Evolutionary conservation across 176 grass and related monocot genomes (phyloP).

Genomic region (Zoysia pacifica): DNA sequence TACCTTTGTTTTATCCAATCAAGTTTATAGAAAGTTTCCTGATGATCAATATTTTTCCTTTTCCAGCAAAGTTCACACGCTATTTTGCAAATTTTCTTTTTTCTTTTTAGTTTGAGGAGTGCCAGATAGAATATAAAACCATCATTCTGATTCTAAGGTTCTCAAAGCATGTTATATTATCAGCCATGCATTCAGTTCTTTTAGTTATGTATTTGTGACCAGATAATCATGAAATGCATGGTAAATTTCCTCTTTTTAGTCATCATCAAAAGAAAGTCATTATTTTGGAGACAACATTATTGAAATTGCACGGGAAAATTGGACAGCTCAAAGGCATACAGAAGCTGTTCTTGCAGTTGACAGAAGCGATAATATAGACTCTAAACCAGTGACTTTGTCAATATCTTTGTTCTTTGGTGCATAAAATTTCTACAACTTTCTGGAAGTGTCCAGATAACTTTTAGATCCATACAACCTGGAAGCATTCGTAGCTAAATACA

Average conservation of each 20-base stretch:
- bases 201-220: too few species aligned
- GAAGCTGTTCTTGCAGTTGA: conserved; percentile 4
- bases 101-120: too few species aligned
- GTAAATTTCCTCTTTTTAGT: conserved; percentile 6
- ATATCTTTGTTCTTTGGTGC: background rate
- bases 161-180: too few species aligned
- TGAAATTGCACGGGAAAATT: conserved; percentile 7
- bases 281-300: background rate
- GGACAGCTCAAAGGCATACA: background rate
- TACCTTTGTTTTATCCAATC: background rate
- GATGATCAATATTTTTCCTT: background rate
- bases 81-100: too few species aligned
- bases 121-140: too few species aligned
- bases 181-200: too few species aligned
- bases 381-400: conserved; percentile 1
- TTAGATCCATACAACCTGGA: background rate
- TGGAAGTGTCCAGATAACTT: background rate
- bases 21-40: background rate
- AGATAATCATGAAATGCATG: background rate
- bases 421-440: background rate
- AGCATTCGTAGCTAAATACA: background rate
- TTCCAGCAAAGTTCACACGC: too few species aligned
- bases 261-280: background rate
- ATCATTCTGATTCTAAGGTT: too few species aligned
- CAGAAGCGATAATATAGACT: conserved; percentile 9